Evolutionary conservation across 2,329 filamentous ascomycete species (phyloP), one percentile per base, ranked within the genome.

Genomic region (Hypoxylon sp.): DNA sequence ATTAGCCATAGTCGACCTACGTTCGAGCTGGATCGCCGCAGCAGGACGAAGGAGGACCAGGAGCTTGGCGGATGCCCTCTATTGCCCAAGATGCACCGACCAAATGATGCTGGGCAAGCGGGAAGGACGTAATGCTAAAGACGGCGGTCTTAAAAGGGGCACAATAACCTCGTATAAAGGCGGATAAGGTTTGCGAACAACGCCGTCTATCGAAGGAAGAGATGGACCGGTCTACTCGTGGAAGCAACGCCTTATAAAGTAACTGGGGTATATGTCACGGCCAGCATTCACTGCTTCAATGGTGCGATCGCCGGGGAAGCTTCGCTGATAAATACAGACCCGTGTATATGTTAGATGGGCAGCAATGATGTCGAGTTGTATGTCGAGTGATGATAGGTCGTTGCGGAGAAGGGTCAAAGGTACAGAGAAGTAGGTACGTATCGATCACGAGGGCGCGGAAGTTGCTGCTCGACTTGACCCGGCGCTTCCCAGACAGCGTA

Each of bases 1-100:
- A 71, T 83, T 84, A 70, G 82, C 78, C 83, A 85, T 85, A 72
- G 64, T 76, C 53, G 74, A 64, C 60, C 56, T 49, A 25, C 42
- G 61, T 72, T 73, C 68, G 66, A 66, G 50, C 35, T 46, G 50
- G 55, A 67, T 49, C 37, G 67, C 50, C 37, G 67, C 50, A 46
- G 56, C 37, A 51, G 60, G 57, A 58, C 51, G 30, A 64, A 61
- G 44, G 51, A 50, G 17, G 53, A 61, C 48, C 51, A 44, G 53
- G 58, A 65, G 44, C 50, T 64, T 31, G 67, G 44, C 42, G 31
- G 58, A 50, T 51, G 54, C 42, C 20, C 49, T 57, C 53, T 58
- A 46, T 61, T 48, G 50, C 55, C 51, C 35, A 37, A 33, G n/a
- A 51, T 27, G 27, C 64, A 65, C 61, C 58, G 17, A 59, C 37